A percentile compares a stretch with the other conserved stretches of the same genome.
Evolutionary conservation across 2,329 filamentous ascomycete genomes (phyloP).

Genomic region (Zasmidium citrigriseum): DNA sequence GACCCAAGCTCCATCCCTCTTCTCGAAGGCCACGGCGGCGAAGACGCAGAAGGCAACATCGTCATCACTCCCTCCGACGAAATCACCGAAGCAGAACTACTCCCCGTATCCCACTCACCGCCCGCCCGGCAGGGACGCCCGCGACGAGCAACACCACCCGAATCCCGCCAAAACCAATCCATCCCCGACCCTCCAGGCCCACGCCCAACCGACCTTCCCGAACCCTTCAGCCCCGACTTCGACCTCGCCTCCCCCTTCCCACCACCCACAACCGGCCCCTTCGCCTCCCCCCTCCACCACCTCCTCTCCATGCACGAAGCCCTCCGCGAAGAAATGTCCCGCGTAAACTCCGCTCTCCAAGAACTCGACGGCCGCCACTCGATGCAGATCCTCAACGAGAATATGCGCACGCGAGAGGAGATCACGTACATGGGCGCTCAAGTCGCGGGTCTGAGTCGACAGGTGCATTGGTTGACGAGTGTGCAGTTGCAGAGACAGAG

Average conservation of each 20-base stretch:
- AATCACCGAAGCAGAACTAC: background rate
- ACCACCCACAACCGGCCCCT: conserved; percentile 36
- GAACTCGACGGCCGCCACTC: conserved; percentile 62
- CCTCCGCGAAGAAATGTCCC: conserved; percentile 60
- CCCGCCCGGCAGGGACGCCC: background rate
- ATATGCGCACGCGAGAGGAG: conserved; percentile 61
- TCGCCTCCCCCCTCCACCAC: conserved; percentile 55
- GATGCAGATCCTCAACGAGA: conserved; percentile 66
- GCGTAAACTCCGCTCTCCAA: conserved; percentile 55
- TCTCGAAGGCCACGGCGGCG: conserved; percentile 11
- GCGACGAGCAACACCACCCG: background rate
- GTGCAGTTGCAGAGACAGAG: conserved; percentile 51
- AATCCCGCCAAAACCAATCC: background rate
- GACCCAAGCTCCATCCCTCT: conserved; percentile 26
- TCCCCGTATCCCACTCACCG: background rate
- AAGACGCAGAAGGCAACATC: background rate
- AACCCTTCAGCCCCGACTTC: conserved; percentile 28
- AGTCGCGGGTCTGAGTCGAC: conserved; percentile 59
- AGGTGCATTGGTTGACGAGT: conserved; percentile 64
- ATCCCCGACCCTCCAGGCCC: conserved; percentile 14
- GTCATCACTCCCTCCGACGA: conserved; percentile 6
- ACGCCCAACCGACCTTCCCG: conserved; percentile 24
- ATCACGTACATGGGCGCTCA: conserved; percentile 63
- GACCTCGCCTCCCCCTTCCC: conserved; percentile 30
- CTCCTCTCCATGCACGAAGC: conserved; percentile 63